Evolutionary conservation across 257 asterid species (phyloP).

Genomic region (Solanum appendiculatum): DNA sequence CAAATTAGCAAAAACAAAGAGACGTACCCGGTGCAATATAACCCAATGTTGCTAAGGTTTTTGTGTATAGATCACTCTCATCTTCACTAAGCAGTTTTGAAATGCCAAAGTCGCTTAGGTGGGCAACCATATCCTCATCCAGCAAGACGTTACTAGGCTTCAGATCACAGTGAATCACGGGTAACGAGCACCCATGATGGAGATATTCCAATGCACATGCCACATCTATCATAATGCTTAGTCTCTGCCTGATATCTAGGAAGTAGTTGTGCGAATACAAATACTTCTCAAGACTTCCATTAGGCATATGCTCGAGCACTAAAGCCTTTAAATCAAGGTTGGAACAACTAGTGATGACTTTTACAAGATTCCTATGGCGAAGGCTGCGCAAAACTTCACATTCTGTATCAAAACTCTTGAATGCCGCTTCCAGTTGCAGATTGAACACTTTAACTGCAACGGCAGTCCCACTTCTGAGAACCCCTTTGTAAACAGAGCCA

Average conservation of each 20-base stretch:
- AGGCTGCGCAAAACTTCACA: not conserved
- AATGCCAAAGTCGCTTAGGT: too few species aligned
- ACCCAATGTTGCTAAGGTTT: not conserved
- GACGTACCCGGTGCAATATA: not conserved
- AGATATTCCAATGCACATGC: too few species aligned
- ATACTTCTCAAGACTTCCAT: not conserved
- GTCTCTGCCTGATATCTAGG: too few species aligned
- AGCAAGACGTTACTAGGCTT: too few species aligned
- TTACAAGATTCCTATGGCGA: not conserved
- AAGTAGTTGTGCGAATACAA: not conserved
- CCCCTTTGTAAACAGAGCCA: not conserved
- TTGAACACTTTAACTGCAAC: not conserved
- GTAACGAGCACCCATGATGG: too few species aligned
- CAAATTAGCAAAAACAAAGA: not conserved
- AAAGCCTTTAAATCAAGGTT: not conserved
- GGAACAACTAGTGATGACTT: not conserved
- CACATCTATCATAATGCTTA: too few species aligned
- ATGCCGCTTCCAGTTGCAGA: not conserved
- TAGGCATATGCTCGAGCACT: not conserved
- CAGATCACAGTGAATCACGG: too few species aligned
- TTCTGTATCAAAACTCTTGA: not conserved
- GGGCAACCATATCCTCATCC: too few species aligned
- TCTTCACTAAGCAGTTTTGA: too few species aligned
- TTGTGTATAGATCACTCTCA: not conserved
- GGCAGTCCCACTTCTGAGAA: not conserved